Evolutionary conservation across 331 rosid species (phyloP), one percentile per base, ranked within the genome.

Genomic region (Acacia concinna): DNA sequence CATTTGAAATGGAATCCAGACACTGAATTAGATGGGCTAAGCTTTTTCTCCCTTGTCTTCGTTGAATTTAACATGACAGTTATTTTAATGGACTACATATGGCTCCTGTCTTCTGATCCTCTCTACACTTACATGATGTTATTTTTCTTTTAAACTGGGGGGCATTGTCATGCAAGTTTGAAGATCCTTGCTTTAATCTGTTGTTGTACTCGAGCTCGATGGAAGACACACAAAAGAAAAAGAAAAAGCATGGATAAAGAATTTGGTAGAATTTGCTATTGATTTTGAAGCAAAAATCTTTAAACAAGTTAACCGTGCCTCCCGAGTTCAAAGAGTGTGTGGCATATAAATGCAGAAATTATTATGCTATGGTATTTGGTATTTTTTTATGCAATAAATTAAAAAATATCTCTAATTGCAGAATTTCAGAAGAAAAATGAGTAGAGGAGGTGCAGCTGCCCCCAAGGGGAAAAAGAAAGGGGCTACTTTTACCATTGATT

Each of bases 381-480:
- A 0, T 10, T 59, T 59, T 27, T 59, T 27, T 15, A 3, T 27
- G 34, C 4, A 25, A 32, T 27, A 27, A 1, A 25, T 59, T 12
- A 13, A 59, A 59, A 11, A 57, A 25, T 59, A 35, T 57, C 34
- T 59, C 13, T 27, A 59, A 10, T 10, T 68, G 71, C 79, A 44
- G 51, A n/a, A 62, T 14, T 74, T 13, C 20, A 21, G 31, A 51
- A 34, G n/a, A 28, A 85, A 90, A 82, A 95, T 95, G 98, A 95
- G 97, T 86, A 87, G 95, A 57, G 94, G 87, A 23, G 65, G 85
- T 34, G 94, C 90, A 83, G 89, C 82, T 6, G 92, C 81, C 3
- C 84, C 88, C 49, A 92, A 89, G 93, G 97, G 97, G 34, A 92
- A 92, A 89, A 95, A 92, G 91, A 92, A 92, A 88, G 93, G 87